phyloP scores from a whole-genome alignment of 129 eudicot species.

The Chrysanthemum seticuspe region DNA sequence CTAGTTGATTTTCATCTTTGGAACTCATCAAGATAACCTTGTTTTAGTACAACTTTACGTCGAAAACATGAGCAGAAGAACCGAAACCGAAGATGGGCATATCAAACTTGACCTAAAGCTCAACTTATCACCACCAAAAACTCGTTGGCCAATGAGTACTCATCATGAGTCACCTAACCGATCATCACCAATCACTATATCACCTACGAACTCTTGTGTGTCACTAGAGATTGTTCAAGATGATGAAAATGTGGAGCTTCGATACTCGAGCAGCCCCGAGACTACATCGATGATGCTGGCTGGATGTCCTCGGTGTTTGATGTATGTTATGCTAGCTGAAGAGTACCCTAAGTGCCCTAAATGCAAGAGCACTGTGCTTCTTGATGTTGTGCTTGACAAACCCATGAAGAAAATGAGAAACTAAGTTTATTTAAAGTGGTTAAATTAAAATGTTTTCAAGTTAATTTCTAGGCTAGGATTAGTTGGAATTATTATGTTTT shows the following conservation, averaged over 20 bases:
- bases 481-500: constrained; percentile 18
- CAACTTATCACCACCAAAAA: constrained; percentile 66
- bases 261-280: constrained; percentile 68
- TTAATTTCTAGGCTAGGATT: constrained; percentile 4
- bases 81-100: constrained; percentile 34
- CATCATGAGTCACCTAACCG: constrained; percentile 44
- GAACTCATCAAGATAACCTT: background rate
- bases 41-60: background rate
- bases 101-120: constrained; percentile 68
- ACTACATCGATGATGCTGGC: constrained; percentile 79
- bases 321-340: constrained; percentile 85
- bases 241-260: constrained; percentile 33
- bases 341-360: constrained; percentile 80
- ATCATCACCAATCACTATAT: constrained; percentile 39
- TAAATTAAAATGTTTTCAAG: background rate
- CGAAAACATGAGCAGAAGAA: constrained; percentile 51
- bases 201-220: constrained; percentile 83
- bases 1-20: background rate
- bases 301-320: constrained; percentile 87
- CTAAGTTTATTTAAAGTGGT: background rate
- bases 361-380: constrained; percentile 86
- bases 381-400: constrained; percentile 55
- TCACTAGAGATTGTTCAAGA: constrained; percentile 62
- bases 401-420: constrained; percentile 31
- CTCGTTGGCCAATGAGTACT: constrained; percentile 31